Conservation (phyloP, 1,139 yeast genomes). For the Schizosaccharomyces versatilis region DNA sequence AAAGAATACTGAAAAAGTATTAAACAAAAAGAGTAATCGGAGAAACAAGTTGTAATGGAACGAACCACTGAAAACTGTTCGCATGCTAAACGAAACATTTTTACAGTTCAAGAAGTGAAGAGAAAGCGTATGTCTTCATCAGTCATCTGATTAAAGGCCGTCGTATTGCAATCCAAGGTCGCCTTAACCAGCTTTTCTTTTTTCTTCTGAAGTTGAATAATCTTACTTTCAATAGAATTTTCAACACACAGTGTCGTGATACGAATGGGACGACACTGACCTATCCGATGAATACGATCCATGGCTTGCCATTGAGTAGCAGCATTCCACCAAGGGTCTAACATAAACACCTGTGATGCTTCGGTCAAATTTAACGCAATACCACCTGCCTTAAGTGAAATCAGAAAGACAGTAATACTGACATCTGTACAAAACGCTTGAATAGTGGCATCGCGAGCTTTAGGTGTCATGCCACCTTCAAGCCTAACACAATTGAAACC, state of each 20-base stretch:
- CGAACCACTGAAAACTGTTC: no score
- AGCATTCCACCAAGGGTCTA: conserved; percentile 99
- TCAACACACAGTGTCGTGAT: conserved; percentile 83
- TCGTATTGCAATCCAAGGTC: conserved; percentile 75
- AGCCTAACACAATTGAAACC: conserved; percentile 84
- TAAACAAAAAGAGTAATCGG: no score
- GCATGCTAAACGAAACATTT: no score
- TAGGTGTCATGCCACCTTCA: conserved; percentile 92
- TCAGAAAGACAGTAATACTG: conserved; percentile 75
- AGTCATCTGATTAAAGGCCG: conserved; percentile 66
- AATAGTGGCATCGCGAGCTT: conserved; percentile 78
- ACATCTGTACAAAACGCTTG: conserved; percentile 80
- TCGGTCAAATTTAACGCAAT: conserved; percentile 90
- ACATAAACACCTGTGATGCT: conserved; percentile 78
- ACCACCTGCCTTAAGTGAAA: conserved; percentile 93
- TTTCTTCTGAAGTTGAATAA: conserved; percentile 84
- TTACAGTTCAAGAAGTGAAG: conserved; percentile 42
- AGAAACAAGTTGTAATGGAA: no score
- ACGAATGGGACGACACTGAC: conserved; percentile 80
- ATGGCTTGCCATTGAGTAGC: conserved; percentile 96
- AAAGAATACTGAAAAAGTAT: no score
- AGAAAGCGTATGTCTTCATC: conserved; percentile 87
- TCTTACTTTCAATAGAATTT: conserved; percentile 88
- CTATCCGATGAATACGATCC: conserved; percentile 93
- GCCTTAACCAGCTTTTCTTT: conserved; percentile 96